Evolutionary conservation across 768 basidiomycete genomes (phyloP), one percentile per base, ranked within the genome.

Genomic region (Trametes elegans): DNA sequence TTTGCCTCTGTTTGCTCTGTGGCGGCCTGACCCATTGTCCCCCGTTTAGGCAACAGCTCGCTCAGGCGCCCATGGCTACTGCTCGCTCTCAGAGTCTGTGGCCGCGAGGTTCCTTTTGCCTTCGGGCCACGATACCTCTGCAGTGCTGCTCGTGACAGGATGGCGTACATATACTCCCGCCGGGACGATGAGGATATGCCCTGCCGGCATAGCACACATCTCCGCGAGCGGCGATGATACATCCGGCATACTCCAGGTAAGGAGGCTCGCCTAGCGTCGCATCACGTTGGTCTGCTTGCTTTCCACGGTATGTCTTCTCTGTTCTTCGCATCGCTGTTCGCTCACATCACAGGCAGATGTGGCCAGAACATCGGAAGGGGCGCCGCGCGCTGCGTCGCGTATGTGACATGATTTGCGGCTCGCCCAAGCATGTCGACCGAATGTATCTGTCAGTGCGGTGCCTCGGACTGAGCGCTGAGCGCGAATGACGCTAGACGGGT

Each of bases 1-100:
- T 63, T 63, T 63, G 56, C 16, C 40, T 26, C 24, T 63, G 35
- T 63, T 63, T 63, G 55, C 27, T n/a, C 18, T 46, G 57, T 49
- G 57, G 57, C 53, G 24, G 38, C 38, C 31, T 39, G 34, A 39
- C n/a, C 40, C 58, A 59, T 55, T 51, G 49, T 59, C 18, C 34
- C 42, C 49, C 27, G 5, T 23, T 40, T 27, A 40, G 38, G 49
- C 38, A 40, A 31, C 34, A 35, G 34, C 34, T 13, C 34, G 4
- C 21, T 16, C 23, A 47, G 26, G 46, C 46, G 46, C 46, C 34
- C 46, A 23, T 36, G 46, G n/a, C n/a, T n/a, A n/a, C n/a, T n/a
- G n/a, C n/a, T n/a, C n/a, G n/a, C n/a, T n/a, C n/a, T n/a, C n/a
- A n/a, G n/a, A n/a, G n/a, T n/a, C n/a, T n/a, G n/a, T n/a, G n/a